phyloP scores from a whole-genome alignment of 1,139 yeast species.

The Scheffersomyces illinoinensis region DNA sequence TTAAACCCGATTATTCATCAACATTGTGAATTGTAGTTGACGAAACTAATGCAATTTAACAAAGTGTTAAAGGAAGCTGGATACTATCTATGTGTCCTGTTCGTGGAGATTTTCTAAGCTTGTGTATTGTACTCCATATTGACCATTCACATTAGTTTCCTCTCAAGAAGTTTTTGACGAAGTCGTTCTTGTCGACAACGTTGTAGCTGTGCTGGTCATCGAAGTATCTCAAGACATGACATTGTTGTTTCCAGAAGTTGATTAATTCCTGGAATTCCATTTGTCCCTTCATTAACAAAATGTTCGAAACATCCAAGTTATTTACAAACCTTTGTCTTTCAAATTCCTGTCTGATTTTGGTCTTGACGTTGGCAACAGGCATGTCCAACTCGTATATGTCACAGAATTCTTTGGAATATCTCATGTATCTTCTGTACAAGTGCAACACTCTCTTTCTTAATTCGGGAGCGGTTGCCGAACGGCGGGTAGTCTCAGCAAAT shows the following conservation, averaged over 20 bases:
- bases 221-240: constrained; percentile 82
- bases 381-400: constrained; percentile 77
- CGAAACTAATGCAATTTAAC: background rate
- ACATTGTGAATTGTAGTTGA: background rate
- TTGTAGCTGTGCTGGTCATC: constrained; percentile 62
- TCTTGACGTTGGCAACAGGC: constrained; percentile 79
- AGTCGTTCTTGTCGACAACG: constrained; percentile 50
- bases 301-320: constrained; percentile 65
- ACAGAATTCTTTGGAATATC: constrained; percentile 63
- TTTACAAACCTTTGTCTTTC: constrained; percentile 78
- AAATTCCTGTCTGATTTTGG: constrained; percentile 86
- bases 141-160: constrained; percentile 33
- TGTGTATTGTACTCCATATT: background rate
- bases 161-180: constrained; percentile 73
- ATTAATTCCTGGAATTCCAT: constrained; percentile 89
- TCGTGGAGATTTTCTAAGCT: background rate
- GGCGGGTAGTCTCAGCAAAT: constrained; percentile 79
- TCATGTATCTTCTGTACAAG: constrained; percentile 71
- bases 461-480: constrained; percentile 62
- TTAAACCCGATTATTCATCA: background rate
- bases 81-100: background rate
- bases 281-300: constrained; percentile 78
- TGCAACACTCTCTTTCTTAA: constrained; percentile 65
- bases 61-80: background rate
- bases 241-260: constrained; percentile 89